A percentile compares a stretch with the other conserved stretches of the same genome.
phyloP scores from a whole-genome alignment of 768 basidiomycete genomes.

The Solioccasus polychromus region DNA sequence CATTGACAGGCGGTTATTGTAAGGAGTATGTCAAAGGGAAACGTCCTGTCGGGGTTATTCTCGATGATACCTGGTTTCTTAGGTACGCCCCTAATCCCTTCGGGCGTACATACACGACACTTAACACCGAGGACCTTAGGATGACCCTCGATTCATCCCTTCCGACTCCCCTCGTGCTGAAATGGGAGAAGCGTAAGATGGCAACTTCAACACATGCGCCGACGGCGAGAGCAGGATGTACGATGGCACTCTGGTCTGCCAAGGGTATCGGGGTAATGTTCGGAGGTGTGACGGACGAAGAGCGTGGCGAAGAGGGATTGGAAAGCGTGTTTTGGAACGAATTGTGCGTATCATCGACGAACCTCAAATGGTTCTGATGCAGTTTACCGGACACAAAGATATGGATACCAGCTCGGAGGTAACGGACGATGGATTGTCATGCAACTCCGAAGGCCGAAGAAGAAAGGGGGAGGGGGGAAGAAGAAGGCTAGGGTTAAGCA shows the following conservation, averaged over 20 bases:
- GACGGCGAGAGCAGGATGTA: constrained; percentile 71
- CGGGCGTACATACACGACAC: not conserved
- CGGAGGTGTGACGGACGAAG: constrained; percentile 87
- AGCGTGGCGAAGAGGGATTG: constrained; percentile 77
- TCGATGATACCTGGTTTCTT: constrained; percentile 89
- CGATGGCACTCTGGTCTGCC: constrained; percentile 77
- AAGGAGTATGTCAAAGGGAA: constrained; percentile 89
- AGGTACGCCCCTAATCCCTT: constrained; percentile 41
- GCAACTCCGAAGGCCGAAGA: constrained; percentile 64
- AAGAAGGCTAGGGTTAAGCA: constrained; percentile 27
- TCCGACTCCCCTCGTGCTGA: constrained; percentile 44
- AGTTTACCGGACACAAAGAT: constrained; percentile 41
- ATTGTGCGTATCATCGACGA: constrained; percentile 41
- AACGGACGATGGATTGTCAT: constrained; percentile 80
- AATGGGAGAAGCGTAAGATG: constrained; percentile 86
- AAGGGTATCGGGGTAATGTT: constrained; percentile 76
- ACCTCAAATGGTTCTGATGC: too few relatives aligned
- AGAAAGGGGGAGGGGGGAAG: constrained; percentile 43
- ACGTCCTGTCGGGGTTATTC: constrained; percentile 78
- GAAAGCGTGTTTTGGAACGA: constrained; percentile 89
- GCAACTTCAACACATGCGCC: constrained; percentile 59
- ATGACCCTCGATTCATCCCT: constrained; percentile 30
- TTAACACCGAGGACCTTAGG: constrained; percentile 14
- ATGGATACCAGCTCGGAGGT: constrained; percentile 71
- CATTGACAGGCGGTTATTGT: constrained; percentile 74